Evolutionary conservation across 345 rosid species (phyloP).

Genomic region (Microthlaspi erraticum): DNA sequence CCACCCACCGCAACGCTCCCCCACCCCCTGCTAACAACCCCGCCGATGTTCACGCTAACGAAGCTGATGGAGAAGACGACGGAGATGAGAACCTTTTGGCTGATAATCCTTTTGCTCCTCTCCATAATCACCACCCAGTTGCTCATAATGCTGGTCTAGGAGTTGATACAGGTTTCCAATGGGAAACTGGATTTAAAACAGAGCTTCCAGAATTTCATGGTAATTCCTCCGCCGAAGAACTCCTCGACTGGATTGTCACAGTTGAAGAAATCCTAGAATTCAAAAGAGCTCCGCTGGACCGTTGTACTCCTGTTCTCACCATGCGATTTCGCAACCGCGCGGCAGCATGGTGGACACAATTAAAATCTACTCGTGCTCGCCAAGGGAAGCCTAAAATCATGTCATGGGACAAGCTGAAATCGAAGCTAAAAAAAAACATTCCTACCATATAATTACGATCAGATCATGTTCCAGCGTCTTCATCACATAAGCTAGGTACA

Average conservation of each 20-base stretch:
- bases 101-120: not conserved
- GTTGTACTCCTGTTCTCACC: not conserved
- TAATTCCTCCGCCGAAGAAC: not conserved
- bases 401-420: no score
- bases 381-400: no score
- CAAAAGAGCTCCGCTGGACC: not conserved
- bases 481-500: no score
- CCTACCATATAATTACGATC: no score
- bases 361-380: no score
- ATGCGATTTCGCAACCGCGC: not conserved
- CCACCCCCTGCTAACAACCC: not conserved
- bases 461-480: no score
- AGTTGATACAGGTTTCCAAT: no score
- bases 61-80: not conserved
- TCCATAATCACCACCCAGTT: not conserved
- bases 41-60: not conserved
- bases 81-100: not conserved
- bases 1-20: not conserved
- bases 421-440: no score
- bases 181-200: not conserved
- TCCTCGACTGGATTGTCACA: conserved; percentile 1
- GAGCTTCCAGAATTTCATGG: not conserved
- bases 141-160: no score
- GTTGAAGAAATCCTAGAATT: not conserved
- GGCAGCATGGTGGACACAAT: no score